These are phyloP conservation scores for Solidago caesia DNA, from an alignment of 129 eudicot species.

Conservation along the genomic window DNA sequence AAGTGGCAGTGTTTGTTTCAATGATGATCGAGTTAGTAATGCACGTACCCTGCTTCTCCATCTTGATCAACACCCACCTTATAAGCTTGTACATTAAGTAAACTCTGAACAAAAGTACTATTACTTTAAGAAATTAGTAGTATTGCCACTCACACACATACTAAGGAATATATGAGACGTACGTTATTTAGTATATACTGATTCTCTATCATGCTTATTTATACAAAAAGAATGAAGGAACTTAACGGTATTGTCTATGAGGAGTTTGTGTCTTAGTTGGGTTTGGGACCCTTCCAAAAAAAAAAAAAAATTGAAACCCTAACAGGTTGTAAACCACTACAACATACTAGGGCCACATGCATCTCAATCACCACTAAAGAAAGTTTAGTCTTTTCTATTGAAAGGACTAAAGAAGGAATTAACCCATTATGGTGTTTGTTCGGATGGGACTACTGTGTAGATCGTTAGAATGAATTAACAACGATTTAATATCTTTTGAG, in stretches of 20 bases:
- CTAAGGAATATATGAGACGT: neutral
- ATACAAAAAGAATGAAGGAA: constrained; percentile 34
- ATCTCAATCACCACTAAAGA: constrained; percentile 21
- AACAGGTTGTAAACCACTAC: constrained; percentile 51
- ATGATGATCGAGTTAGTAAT: constrained; percentile 58
- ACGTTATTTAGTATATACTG: constrained; percentile 5
- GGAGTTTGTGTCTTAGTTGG: constrained; percentile 28
- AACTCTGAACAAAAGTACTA: constrained; percentile 19
- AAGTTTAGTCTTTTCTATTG: constrained; percentile 24
- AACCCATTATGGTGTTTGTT: constrained; percentile 13
- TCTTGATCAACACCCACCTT: constrained; percentile 89
- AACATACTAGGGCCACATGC: constrained; percentile 34
- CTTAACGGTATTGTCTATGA: constrained; percentile 12
- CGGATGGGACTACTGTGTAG: no score
- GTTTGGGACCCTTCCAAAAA: constrained; percentile 21
- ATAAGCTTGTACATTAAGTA: neutral
- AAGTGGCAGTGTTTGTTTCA: neutral
- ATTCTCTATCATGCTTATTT: constrained; percentile 32
- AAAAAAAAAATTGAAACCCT: constrained; percentile 5
- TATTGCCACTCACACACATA: neutral
- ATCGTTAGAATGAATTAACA: no score
- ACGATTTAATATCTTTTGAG: no score
- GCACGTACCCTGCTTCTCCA: constrained; percentile 99
- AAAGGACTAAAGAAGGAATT: constrained; percentile 17
- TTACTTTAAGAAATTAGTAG: constrained; percentile 17